These are phyloP conservation scores for Euphorbia lathyris DNA, from an alignment of 345 rosid genomes.

Conservation along the genomic window DNA sequence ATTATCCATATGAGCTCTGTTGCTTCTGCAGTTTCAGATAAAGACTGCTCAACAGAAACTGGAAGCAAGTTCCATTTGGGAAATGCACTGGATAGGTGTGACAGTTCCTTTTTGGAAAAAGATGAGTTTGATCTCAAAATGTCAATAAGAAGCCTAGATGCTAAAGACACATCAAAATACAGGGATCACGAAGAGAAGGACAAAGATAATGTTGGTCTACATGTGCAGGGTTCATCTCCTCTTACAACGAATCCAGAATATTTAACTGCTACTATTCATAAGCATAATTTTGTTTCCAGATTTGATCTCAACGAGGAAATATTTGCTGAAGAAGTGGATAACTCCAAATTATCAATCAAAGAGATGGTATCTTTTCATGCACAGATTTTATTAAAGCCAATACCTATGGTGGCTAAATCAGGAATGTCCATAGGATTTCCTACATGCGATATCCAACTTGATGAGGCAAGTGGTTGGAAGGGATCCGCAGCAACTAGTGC, in stretches of 20 bases:
- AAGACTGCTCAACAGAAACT: neutral
- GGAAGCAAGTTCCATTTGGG: neutral
- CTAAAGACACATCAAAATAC: conserved; percentile 6
- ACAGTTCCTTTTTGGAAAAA: neutral
- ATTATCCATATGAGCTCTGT: conserved; percentile 7
- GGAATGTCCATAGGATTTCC: conserved; percentile 17
- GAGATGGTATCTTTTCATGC: neutral
- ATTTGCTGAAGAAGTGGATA: conserved; percentile 9
- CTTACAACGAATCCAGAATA: conserved; percentile 5
- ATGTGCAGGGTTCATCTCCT: conserved; percentile 1
- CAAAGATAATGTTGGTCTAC: conserved; percentile 6
- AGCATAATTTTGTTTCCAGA: neutral
- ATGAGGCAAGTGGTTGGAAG: conserved; percentile 20
- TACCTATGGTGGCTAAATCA: conserved; percentile 19
- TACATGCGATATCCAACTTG: conserved; percentile 6
- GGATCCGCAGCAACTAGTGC: conserved; percentile 31
- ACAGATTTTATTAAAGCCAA: conserved; percentile 18
- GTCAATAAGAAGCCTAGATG: conserved; percentile 4
- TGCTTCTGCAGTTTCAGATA: conserved; percentile 10
- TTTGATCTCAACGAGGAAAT: conserved; percentile 21
- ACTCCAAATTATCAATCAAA: neutral
- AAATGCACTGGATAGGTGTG: conserved; percentile 7
- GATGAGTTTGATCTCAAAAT: neutral
- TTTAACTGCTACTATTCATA: neutral
- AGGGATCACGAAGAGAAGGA: neutral